Base-by-base conservation (phyloP, 371 early-diverging fungal genomes). In the Rhizomucor miehei region DNA sequence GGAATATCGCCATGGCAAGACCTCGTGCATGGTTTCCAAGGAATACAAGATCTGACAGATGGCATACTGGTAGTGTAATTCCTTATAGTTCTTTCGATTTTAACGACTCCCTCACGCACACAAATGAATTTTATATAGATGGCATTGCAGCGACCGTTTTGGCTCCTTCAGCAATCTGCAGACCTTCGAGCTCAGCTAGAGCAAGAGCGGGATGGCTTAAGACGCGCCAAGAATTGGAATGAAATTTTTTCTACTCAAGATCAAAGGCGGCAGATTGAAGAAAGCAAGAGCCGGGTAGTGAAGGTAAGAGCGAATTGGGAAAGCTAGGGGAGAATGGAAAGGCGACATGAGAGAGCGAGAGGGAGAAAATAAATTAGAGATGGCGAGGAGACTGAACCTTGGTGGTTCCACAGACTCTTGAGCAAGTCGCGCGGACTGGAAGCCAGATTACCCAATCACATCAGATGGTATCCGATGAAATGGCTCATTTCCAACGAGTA, bases 391-490 rank as follows among this genome's bases (percentile, higher is more conserved):
- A 52, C 36, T 48, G 59, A 40, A 58, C 39, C 25, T 34, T 43
- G 45, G 19, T 47, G 36, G 17, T 25, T 11, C 35, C 16, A 17
- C 38, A 75, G 67, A 69, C 63, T n/a, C 66, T 70, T 48, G 52
- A 62, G 20, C 62, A 72, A 49, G 43, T 68, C 25, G 63, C 67
- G 49, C 63, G 66, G 21, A 53, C 59, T 4, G 69, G 67, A 17
- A 51, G 65, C 46, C 67, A 73, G 56, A 69, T 77, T 10, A 52
- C 59, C 41, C 62, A 71, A 59, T 69, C 72, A 21, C 77, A 73
- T 49, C 69, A 67, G 51, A 60, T 65, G 53, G 59, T 77, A 25
- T 71, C 74, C 8, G 77, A 77, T 54, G 77, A 77, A 55, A 48
- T 77, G 52, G 73, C 72, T 1, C 72, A 73, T 44, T 69, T 71